phyloP scores from a whole-genome alignment of 2,329 filamentous ascomycete species.

The Dendrostoma leiphaemia region DNA sequence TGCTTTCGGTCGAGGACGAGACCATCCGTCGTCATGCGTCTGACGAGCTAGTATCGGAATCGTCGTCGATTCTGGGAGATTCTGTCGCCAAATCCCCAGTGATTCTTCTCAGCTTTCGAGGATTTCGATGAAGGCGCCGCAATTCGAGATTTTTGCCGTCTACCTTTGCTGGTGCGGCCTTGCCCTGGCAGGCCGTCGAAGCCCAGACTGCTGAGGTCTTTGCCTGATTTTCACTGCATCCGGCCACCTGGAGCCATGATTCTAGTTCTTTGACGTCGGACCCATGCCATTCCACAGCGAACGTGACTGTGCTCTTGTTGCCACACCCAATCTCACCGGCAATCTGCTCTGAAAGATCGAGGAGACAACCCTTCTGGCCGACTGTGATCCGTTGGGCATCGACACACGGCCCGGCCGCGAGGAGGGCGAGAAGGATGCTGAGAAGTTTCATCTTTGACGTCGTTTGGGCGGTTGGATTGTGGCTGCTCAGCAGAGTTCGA shows the following conservation, averaged over 20 bases:
- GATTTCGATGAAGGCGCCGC: neutral
- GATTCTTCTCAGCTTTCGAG: neutral
- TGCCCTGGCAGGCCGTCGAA: neutral
- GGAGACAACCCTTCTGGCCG: neutral
- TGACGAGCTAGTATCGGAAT: neutral
- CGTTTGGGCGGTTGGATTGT: no score
- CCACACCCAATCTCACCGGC: conserved; percentile 3
- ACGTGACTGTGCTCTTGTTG: neutral
- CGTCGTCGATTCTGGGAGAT: neutral
- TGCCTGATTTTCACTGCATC: conserved; percentile 2
- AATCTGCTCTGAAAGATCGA: neutral
- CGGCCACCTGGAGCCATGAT: conserved; percentile 4
- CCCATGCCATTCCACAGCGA: conserved; percentile 1
- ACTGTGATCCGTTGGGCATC: neutral
- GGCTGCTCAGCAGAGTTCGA: no score
- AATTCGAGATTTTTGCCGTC: neutral
- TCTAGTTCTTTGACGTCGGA: neutral
- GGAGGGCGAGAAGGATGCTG: neutral
- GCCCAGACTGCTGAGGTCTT: neutral
- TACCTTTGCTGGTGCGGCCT: neutral
- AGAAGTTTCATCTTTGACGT: conserved; percentile 5
- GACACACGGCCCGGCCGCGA: neutral
- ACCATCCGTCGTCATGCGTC: conserved; percentile 15
- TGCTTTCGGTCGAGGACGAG: conserved; percentile 15
- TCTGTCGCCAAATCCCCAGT: neutral